These are phyloP conservation scores for Aphanomyces cochlioides DNA, from an alignment of 352 stramenopile genomes.

Conservation along the genomic window DNA sequence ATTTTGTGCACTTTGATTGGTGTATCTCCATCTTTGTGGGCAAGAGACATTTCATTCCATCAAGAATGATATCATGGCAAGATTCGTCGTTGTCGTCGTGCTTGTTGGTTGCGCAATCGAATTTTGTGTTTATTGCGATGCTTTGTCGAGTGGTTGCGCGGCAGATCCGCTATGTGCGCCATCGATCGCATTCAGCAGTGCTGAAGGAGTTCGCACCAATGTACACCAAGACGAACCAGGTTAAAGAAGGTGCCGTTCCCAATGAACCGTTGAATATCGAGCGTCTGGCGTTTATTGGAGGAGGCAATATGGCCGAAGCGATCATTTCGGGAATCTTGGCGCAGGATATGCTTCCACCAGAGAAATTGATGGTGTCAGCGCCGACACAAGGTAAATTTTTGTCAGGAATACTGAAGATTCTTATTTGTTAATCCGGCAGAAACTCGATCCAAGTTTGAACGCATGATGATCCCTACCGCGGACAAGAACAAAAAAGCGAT, in stretches of 20 bases:
- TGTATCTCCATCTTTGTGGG: no score
- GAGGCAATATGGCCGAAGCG: conserved; percentile 88
- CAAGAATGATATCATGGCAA: no score
- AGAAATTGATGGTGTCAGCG: conserved; percentile 78
- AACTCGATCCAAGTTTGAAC: conserved; percentile 60
- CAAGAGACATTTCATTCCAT: no score
- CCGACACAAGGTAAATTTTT: conserved; percentile 50
- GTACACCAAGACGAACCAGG: conserved; percentile 15
- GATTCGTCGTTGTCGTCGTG: not conserved
- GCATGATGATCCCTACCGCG: conserved; percentile 53
- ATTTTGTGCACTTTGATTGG: no score
- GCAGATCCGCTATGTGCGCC: not conserved
- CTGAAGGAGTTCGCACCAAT: conserved; percentile 24
- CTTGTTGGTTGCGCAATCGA: no score
- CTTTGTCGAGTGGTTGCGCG: no score
- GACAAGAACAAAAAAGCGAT: conserved; percentile 59
- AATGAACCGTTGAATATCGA: conserved; percentile 40
- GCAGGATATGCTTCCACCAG: conserved; percentile 55
- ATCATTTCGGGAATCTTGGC: conserved; percentile 77
- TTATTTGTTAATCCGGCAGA: conserved; percentile 30
- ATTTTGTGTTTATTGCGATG: no score
- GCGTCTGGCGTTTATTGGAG: conserved; percentile 75
- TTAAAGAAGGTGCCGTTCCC: not conserved
- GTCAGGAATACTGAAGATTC: not conserved
- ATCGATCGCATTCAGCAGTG: conserved; percentile 23